phyloP scores from a whole-genome alignment of 2,329 filamentous ascomycete species.

The Aspergillus amoenus region DNA sequence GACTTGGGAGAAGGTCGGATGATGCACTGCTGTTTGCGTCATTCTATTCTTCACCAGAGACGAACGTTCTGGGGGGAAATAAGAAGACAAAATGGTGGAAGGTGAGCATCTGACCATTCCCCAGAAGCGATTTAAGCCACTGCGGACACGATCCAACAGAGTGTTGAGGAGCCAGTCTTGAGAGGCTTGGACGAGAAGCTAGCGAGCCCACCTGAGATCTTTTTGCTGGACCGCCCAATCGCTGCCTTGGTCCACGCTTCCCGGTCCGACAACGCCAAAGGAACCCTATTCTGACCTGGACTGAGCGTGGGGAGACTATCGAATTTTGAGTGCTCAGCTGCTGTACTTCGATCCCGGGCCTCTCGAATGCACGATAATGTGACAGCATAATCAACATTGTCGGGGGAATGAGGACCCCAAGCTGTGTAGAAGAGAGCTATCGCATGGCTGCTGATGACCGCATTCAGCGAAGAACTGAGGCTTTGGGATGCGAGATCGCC shows the following conservation, averaged over 20 bases:
- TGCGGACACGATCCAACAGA: background rate
- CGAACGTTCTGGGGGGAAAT: background rate
- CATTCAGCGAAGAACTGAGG: no score
- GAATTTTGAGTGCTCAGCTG: background rate
- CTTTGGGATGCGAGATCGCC: background rate
- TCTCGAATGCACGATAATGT: no score
- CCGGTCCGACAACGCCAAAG: background rate
- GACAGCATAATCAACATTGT: no score
- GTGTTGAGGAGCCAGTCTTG: background rate
- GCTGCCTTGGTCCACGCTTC: background rate
- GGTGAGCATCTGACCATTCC: slow-evolving; percentile 5
- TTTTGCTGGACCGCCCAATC: background rate
- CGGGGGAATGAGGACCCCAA: no score
- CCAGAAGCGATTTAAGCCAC: slow-evolving; percentile 1
- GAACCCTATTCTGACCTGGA: background rate
- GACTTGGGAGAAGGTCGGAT: slow-evolving; percentile 2
- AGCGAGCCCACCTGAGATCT: background rate
- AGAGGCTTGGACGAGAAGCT: background rate
- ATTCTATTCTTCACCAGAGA: slow-evolving; percentile 1
- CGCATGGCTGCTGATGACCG: background rate
- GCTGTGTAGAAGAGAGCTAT: background rate
- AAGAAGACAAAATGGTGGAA: background rate
- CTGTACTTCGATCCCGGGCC: background rate
- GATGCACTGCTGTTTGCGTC: slow-evolving; percentile 11
- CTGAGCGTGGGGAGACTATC: background rate